These are phyloP conservation scores for Suillus alpinus DNA, from an alignment of 768 basidiomycete species.

Conservation along the genomic window DNA sequence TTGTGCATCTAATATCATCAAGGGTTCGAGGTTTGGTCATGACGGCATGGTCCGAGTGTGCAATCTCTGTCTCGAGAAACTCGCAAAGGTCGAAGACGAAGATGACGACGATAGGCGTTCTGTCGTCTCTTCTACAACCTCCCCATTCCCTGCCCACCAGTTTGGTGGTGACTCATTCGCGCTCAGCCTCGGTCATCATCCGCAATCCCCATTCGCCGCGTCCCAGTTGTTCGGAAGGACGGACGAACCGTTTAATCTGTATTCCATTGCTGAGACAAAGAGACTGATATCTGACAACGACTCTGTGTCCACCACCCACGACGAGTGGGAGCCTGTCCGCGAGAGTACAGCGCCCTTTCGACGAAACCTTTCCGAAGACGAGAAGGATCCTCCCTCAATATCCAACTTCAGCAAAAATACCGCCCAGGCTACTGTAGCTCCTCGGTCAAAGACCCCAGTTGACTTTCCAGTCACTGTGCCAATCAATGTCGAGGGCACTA, in stretches of 20 bases:
- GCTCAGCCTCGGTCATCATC: slow-evolving; percentile 45
- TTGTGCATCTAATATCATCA: slow-evolving; percentile 96
- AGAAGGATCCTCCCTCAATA: slow-evolving; percentile 53
- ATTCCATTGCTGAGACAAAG: slow-evolving; percentile 78
- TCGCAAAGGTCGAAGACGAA: slow-evolving; percentile 83
- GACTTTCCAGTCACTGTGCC: slow-evolving; percentile 57
- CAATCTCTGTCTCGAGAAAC: slow-evolving; percentile 91
- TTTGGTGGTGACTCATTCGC: slow-evolving; percentile 47
- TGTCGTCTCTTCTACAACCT: slow-evolving; percentile 65
- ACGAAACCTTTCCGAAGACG: slow-evolving; percentile 71
- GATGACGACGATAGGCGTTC: slow-evolving; percentile 89
- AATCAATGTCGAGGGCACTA: slow-evolving; percentile 45
- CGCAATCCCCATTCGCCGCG: slow-evolving; percentile 86
- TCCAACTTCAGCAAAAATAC: slow-evolving; percentile 34
- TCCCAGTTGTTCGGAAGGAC: slow-evolving; percentile 79
- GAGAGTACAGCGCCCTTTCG: slow-evolving; percentile 74
- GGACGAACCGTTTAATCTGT: slow-evolving; percentile 77
- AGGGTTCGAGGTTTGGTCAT: slow-evolving; percentile 88
- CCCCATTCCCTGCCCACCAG: slow-evolving; percentile 78
- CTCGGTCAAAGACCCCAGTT: slow-evolving; percentile 50
- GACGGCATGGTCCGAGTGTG: slow-evolving; percentile 96
- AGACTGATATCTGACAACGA: slow-evolving; percentile 51
- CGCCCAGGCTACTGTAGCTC: slow-evolving; percentile 27
- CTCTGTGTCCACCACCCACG: slow-evolving; percentile 49
- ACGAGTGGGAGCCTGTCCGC: slow-evolving; percentile 45